phyloP scores from a whole-genome alignment of 2,329 filamentous ascomycete species.

The Monosporascus sp. region DNA sequence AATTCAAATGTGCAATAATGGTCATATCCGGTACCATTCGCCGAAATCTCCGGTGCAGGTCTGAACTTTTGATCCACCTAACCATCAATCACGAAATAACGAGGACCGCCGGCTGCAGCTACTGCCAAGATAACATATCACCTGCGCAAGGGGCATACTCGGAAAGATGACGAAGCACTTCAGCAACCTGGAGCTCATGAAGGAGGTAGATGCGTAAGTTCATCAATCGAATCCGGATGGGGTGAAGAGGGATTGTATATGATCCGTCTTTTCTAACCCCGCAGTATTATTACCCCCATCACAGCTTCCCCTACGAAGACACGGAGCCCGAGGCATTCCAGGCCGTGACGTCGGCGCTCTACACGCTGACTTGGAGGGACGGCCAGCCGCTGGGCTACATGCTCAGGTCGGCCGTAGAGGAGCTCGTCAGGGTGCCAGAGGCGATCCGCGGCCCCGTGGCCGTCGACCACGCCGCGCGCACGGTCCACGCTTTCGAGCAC shows the following conservation, averaged over 20 bases:
- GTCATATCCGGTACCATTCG: too few relatives aligned
- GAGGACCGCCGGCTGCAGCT: not conserved
- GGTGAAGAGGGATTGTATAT: too few relatives aligned
- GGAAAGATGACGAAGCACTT: conserved; percentile 20
- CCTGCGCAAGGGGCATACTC: not conserved
- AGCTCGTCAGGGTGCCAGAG: conserved; percentile 42
- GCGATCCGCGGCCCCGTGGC: conserved; percentile 52
- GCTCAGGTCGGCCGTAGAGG: conserved; percentile 42
- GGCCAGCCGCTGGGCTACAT: conserved; percentile 51
- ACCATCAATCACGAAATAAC: too few relatives aligned
- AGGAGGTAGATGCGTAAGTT: conserved; percentile 50
- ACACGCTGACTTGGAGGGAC: conserved; percentile 59
- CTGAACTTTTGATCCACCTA: too few relatives aligned
- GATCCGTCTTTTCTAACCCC: not conserved
- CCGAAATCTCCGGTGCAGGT: too few relatives aligned
- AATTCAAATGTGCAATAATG: too few relatives aligned
- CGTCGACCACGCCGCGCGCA: conserved; percentile 54
- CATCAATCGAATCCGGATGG: not conserved
- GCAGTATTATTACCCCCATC: not conserved
- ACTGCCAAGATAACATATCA: not conserved
- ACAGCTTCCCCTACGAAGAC: conserved; percentile 72
- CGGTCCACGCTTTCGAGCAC: conserved; percentile 55
- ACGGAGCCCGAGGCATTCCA: conserved; percentile 52
- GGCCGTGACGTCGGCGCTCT: conserved; percentile 54
- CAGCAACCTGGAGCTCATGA: conserved; percentile 46